Evolutionary conservation across 805 yeast species (phyloP).

Genomic region (Wilhelminamyces savonicus): DNA sequence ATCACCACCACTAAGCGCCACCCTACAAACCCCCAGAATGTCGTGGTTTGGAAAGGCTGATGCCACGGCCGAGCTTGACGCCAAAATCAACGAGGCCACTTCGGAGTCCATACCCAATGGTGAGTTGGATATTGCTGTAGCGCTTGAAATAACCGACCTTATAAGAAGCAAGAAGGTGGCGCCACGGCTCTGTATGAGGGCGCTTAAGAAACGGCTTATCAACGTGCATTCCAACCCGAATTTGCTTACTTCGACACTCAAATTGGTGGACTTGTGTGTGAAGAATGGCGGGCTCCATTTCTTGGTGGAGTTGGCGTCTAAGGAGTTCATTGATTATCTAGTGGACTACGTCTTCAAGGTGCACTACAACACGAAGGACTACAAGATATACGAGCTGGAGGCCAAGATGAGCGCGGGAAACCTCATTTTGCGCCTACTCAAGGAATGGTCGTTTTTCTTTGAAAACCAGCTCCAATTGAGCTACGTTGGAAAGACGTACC

Average conservation of each 20-base stretch:
- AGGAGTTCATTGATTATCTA: slow-evolving; percentile 81
- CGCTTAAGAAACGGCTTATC: slow-evolving; percentile 69
- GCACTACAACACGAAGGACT: slow-evolving; percentile 28
- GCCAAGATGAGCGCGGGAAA: slow-evolving; percentile 43
- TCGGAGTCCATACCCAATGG: slow-evolving; percentile 90
- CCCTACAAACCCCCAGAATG: too few relatives aligned
- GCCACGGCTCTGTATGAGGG: slow-evolving; percentile 78
- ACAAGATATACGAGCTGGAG: slow-evolving; percentile 10
- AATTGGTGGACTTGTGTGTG: slow-evolving; percentile 76
- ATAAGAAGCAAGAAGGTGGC: slow-evolving; percentile 76
- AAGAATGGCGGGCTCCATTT: slow-evolving; percentile 92
- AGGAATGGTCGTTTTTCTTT: slow-evolving; percentile 74
- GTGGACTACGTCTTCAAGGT: slow-evolving; percentile 39
- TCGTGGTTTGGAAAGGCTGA: slow-evolving; percentile 44
- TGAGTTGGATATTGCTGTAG: slow-evolving; percentile 65
- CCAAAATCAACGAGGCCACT: slow-evolving; percentile 68
- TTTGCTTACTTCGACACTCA: slow-evolving; percentile 66
- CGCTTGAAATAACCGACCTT: slow-evolving; percentile 81
- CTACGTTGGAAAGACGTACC: slow-evolving; percentile 59
- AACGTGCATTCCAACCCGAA: slow-evolving; percentile 66
- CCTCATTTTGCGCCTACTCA: slow-evolving; percentile 57
- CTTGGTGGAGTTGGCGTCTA: slow-evolving; percentile 66
- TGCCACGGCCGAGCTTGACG: slow-evolving; percentile 43
- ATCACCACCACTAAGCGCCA: too few relatives aligned
- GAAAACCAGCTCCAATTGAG: slow-evolving; percentile 57